These are phyloP conservation scores for Botrytis cinerea DNA, from an alignment of 2,329 filamentous ascomycete genomes.

Conservation along the genomic window DNA sequence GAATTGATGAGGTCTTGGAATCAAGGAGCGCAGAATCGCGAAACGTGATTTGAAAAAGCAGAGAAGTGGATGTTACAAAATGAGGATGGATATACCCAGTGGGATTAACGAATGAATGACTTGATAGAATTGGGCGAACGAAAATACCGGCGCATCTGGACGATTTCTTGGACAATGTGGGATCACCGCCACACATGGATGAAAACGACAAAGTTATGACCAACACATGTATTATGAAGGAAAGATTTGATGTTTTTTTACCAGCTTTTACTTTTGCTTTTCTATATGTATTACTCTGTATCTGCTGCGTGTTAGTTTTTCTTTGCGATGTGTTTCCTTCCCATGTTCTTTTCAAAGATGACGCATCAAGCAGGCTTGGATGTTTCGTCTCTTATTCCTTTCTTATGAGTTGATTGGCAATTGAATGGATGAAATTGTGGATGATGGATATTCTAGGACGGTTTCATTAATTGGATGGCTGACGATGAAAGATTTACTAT, in stretches of 20 bases:
- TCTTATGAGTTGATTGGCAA: background rate
- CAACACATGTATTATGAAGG: constrained; percentile 18
- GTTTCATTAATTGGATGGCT: background rate
- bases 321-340: background rate
- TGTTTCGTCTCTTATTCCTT: background rate
- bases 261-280: constrained; percentile 8
- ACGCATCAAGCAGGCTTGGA: constrained; percentile 17
- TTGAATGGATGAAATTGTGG: background rate
- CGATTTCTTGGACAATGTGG: background rate
- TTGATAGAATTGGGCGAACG: background rate
- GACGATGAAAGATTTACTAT: constrained; percentile 4
- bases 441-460: background rate
- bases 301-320: background rate
- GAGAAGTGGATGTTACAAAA: background rate
- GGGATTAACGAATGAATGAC: constrained; percentile 11
- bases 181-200: background rate
- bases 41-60: constrained; percentile 12
- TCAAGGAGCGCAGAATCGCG: constrained; percentile 8
- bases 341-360: background rate
- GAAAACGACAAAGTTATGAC: background rate
- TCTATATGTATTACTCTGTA: constrained; percentile 7
- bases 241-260: background rate
- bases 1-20: constrained; percentile 40
- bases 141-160: constrained; percentile 7
- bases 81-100: constrained; percentile 19